Evolutionary conservation across 2,329 filamentous ascomycete genomes (phyloP), one percentile per base, ranked within the genome.

Genomic region (Xylariaceae sp.): DNA sequence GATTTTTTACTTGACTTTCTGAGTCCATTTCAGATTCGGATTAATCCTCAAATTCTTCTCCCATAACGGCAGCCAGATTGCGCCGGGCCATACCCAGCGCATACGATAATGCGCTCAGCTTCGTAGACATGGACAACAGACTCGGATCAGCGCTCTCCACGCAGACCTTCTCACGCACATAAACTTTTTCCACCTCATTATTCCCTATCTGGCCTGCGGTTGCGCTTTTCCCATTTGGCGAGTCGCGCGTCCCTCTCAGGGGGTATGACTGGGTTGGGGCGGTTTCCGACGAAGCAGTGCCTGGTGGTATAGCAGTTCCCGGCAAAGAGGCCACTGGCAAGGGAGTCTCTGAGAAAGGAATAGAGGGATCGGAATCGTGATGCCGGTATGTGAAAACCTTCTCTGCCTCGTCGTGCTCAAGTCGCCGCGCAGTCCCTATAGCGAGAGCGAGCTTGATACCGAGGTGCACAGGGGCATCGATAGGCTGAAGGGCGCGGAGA

Each of bases 61-160:
- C 90, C 85, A 96, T 91, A 0, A 96, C 88, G 11, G 88, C 85
- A 23, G 84, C 83, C 64, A 97, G 74, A 10, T 92, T 92, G 57
- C 83, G 79, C 66, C 89, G 81, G 64, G 88, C 87, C 63, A 89
- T 78, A 59, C 80, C 78, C 17, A 96, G 80, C 62, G 87, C 87
- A 67, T 92, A 84, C 63, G 88, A 87, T 59, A 97, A 75, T 3
- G 89, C 91, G 35, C 82, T 85, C 66, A 97, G 77, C 75, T 97
- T 97, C 4, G 91, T 88, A 72, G 90, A 88, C 39, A 94, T 80
- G 41, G 89, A 88, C 72, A 97, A 86, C 64, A 97, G 72, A 67
- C 86, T 92, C 1, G 93, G 93, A 73, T 97, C 92, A 57, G 92
- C 90, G 68, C 86, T 93, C 73, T 96, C 92, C 1, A 97, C 88